Conservation (phyloP, 2,329 filamentous ascomycete species). For the Stachybotrys elegans region DNA sequence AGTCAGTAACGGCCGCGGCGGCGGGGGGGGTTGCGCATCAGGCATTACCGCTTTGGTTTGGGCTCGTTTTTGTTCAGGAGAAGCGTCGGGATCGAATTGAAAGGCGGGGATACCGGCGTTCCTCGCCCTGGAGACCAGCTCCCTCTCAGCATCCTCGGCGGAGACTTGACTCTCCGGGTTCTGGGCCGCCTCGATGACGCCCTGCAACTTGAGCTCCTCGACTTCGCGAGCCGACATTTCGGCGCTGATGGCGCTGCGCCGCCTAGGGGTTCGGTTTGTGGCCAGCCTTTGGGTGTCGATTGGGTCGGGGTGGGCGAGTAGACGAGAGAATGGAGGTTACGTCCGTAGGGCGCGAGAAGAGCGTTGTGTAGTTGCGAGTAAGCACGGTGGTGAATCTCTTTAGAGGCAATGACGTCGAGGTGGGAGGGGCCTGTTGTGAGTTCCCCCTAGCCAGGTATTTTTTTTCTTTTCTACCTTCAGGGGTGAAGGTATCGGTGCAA, state of each 20-base stretch:
- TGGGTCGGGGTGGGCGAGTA: slow-evolving; percentile 12
- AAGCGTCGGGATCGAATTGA: slow-evolving; percentile 82
- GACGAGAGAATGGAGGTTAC: not conserved
- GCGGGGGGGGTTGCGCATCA: slow-evolving; percentile 1
- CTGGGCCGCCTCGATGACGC: slow-evolving; percentile 69
- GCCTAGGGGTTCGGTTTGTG: slow-evolving; percentile 5
- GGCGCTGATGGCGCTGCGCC: slow-evolving; percentile 12
- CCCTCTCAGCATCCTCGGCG: slow-evolving; percentile 65
- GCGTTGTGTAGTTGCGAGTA: no score
- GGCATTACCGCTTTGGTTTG: slow-evolving; percentile 73
- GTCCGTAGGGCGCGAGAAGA: not conserved
- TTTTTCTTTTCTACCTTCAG: no score
- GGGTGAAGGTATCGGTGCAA: no score
- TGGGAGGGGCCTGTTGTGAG: no score
- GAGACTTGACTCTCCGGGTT: slow-evolving; percentile 65
- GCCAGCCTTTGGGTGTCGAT: slow-evolving; percentile 11
- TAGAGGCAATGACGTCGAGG: no score
- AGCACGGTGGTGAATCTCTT: no score
- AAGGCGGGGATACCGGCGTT: slow-evolving; percentile 77
- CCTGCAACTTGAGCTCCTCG: slow-evolving; percentile 74
- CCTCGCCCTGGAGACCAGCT: slow-evolving; percentile 70
- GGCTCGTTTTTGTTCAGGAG: slow-evolving; percentile 75
- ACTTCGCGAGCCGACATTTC: slow-evolving; percentile 30
- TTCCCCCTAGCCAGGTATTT: no score
- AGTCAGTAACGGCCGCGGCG: slow-evolving; percentile 7